phyloP scores from a whole-genome alignment of 2,329 filamentous ascomycete species.

The Diplodia intermedia region DNA sequence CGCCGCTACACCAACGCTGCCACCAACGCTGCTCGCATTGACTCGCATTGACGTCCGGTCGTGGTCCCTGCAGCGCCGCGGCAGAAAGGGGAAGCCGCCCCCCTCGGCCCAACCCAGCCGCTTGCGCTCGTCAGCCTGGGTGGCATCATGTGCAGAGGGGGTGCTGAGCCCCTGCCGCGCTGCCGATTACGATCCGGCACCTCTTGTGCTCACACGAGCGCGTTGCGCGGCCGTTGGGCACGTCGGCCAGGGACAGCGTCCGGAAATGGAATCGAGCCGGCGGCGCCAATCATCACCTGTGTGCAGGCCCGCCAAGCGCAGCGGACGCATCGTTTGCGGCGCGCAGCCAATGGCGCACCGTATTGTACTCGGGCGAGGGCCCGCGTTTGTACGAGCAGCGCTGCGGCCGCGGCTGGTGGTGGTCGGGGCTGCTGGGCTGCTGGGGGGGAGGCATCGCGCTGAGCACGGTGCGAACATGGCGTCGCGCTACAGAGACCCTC shows the following conservation, averaged over 20 bases:
- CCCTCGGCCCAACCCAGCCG: not conserved
- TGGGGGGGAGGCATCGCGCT: not conserved
- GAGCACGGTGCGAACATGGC: slow-evolving; percentile 11
- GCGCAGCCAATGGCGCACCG: slow-evolving; percentile 21
- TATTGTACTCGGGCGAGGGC: slow-evolving; percentile 17
- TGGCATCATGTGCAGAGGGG: slow-evolving; percentile 16
- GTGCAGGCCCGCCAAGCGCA: slow-evolving; percentile 3
- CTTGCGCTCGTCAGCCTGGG: slow-evolving; percentile 15
- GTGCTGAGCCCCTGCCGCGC: not conserved
- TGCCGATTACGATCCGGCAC: not conserved
- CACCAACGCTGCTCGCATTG: slow-evolving; percentile 10
- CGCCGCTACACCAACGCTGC: slow-evolving; percentile 7
- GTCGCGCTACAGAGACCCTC: slow-evolving; percentile 25
- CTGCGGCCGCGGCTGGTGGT: slow-evolving; percentile 7
- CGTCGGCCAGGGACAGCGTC: slow-evolving; percentile 5
- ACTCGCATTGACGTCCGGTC: not conserved
- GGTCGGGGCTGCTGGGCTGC: slow-evolving; percentile 14
- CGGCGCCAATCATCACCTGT: slow-evolving; percentile 2
- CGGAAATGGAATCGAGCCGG: slow-evolving; percentile 14
- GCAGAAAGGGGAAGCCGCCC: slow-evolving; percentile 23
- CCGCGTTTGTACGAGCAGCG: slow-evolving; percentile 25
- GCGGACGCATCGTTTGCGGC: slow-evolving; percentile 7
- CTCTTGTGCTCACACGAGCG: slow-evolving; percentile 4
- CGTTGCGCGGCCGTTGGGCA: slow-evolving; percentile 12
- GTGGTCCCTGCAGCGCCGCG: slow-evolving; percentile 21